These are phyloP conservation scores for Aspergillus luchuensis DNA, from an alignment of 2,329 filamentous ascomycete genomes.

Conservation along the genomic window DNA sequence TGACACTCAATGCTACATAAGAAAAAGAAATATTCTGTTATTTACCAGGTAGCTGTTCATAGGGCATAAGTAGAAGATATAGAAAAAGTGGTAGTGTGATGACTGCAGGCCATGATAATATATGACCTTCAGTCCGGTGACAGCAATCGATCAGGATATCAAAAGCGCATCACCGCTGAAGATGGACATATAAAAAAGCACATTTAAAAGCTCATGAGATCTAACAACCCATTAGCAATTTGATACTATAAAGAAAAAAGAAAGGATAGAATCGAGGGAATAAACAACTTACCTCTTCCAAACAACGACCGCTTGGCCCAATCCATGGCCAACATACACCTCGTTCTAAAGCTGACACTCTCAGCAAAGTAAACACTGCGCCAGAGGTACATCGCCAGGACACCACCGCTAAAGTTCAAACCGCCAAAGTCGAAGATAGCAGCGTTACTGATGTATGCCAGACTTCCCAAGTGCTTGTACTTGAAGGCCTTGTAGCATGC, in stretches of 20 bases:
- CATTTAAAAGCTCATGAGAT: slow-evolving; percentile 56
- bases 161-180: not conserved
- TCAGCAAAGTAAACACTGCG: slow-evolving; percentile 95
- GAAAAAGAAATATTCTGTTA: too few species aligned
- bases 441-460: slow-evolving; percentile 95
- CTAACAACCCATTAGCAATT: slow-evolving; percentile 32
- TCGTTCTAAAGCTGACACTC: slow-evolving; percentile 89
- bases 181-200: not conserved
- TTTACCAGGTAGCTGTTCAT: too few species aligned
- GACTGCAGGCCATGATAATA: too few species aligned
- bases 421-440: slow-evolving; percentile 91
- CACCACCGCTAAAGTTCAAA: slow-evolving; percentile 74
- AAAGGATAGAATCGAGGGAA: not conserved
- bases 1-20: too few species aligned
- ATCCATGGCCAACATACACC: slow-evolving; percentile 91
- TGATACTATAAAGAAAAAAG: not conserved
- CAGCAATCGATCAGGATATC: too few species aligned
- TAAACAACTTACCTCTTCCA: slow-evolving; percentile 73
- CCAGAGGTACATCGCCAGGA: slow-evolving; percentile 96
- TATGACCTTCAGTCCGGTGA: too few species aligned
- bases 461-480: slow-evolving; percentile 85
- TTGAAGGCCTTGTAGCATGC: slow-evolving; percentile 93
- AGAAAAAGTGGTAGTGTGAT: too few species aligned
- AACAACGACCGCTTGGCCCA: slow-evolving; percentile 97
- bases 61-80: too few species aligned